These are phyloP conservation scores for Omphalea diandra DNA, from an alignment of 441 rosid genomes.

Conservation along the genomic window DNA sequence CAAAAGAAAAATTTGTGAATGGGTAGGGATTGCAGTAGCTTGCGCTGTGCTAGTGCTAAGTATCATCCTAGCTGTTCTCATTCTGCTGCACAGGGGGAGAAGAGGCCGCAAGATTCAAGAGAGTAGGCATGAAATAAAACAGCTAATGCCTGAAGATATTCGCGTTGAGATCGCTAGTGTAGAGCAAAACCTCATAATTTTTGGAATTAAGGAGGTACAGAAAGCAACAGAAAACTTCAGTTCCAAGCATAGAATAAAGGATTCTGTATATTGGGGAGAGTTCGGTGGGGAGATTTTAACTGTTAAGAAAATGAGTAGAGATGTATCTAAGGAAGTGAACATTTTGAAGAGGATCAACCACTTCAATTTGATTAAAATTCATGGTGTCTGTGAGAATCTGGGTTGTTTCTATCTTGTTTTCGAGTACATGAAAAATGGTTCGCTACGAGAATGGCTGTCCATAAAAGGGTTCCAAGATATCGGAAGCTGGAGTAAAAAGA, in stretches of 20 bases:
- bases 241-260: conserved; percentile 33
- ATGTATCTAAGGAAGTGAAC: conserved; percentile 44
- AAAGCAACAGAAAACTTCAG: conserved; percentile 43
- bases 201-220: conserved; percentile 31
- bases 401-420: conserved; percentile 40
- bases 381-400: conserved; percentile 37
- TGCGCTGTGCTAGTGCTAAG: conserved; percentile 29
- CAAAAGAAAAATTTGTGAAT: conserved; percentile 23
- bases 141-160: conserved; percentile 30
- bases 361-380: conserved; percentile 47
- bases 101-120: conserved; percentile 8
- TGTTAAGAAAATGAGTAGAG: conserved; percentile 33
- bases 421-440: conserved; percentile 44
- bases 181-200: conserved; percentile 42
- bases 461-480: conserved; percentile 11
- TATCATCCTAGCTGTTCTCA: conserved; percentile 14
- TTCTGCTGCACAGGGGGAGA: conserved; percentile 24
- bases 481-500: conserved; percentile 32
- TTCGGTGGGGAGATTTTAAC: conserved; percentile 37
- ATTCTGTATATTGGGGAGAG: conserved; percentile 39
- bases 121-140: background rate
- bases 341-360: conserved; percentile 47
- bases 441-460: conserved; percentile 43
- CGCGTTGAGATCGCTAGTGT: conserved; percentile 40
- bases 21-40: conserved; percentile 30